These are phyloP conservation scores for Helianthus tuberosus DNA, from an alignment of 129 eudicot genomes.

Conservation along the genomic window DNA sequence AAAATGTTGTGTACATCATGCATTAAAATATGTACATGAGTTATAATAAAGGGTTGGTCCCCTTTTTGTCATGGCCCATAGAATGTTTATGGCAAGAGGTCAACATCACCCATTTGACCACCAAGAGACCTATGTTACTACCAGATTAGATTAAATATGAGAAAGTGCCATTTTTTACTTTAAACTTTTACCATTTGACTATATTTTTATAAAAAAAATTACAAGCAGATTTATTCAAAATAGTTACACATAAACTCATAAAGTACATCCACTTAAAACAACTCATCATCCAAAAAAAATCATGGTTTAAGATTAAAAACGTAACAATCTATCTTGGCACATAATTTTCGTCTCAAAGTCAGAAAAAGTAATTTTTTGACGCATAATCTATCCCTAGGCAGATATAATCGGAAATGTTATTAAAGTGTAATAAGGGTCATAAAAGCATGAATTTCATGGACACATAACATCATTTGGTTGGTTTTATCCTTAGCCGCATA, in stretches of 20 bases:
- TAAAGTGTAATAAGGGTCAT: background rate
- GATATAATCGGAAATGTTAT: background rate
- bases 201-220: background rate
- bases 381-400: too few species aligned
- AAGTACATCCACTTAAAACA: background rate
- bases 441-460: background rate
- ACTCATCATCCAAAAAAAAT: background rate
- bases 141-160: background rate
- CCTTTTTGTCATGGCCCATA: conserved; percentile 21
- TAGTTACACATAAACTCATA: background rate
- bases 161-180: background rate
- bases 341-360: too few species aligned
- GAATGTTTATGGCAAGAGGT: conserved; percentile 25
- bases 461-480: background rate
- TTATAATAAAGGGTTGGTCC: conserved; percentile 10
- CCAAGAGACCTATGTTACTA: background rate
- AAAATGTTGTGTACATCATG: background rate
- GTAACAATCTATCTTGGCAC: too few species aligned
- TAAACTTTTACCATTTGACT: background rate
- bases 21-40: conserved; percentile 20
- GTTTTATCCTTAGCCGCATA: background rate
- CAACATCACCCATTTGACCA: conserved; percentile 10
- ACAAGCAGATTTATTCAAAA: background rate
- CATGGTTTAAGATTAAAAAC: background rate
- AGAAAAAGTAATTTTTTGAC: too few species aligned